phyloP scores from a whole-genome alignment of 1,284 basidiomycete genomes.

The Pseudozyma hubeiensis region DNA sequence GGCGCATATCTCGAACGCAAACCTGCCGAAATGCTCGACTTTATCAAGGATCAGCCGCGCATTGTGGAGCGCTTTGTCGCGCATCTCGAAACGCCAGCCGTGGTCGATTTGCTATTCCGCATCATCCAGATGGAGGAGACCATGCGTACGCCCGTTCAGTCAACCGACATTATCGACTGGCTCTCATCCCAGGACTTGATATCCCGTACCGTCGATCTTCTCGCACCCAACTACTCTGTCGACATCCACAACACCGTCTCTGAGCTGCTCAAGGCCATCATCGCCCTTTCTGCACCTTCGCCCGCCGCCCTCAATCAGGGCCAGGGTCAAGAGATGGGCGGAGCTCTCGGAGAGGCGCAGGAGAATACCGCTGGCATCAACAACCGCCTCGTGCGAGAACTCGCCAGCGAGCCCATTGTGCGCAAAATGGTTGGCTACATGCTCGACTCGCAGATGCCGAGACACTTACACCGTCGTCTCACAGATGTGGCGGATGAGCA shows the following conservation, averaged over 20 bases:
- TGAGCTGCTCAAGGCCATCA: slow-evolving; percentile 93
- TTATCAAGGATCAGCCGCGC: slow-evolving; percentile 84
- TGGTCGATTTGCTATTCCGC: slow-evolving; percentile 90
- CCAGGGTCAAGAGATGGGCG: slow-evolving; percentile 65
- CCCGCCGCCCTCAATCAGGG: slow-evolving; percentile 73
- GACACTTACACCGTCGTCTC: slow-evolving; percentile 40
- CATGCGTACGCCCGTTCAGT: slow-evolving; percentile 72
- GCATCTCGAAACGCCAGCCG: slow-evolving; percentile 88
- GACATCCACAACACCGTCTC: slow-evolving; percentile 88
- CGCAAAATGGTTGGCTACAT: slow-evolving; percentile 82
- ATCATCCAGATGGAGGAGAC: slow-evolving; percentile 92
- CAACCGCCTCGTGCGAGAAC: slow-evolving; percentile 88
- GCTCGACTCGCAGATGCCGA: slow-evolving; percentile 73
- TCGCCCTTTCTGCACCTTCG: slow-evolving; percentile 91
- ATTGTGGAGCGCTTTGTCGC: slow-evolving; percentile 85
- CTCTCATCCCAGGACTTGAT: slow-evolving; percentile 87
- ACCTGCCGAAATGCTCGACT: slow-evolving; percentile 91
- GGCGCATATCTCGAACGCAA: slow-evolving; percentile 86
- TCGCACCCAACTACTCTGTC: slow-evolving; percentile 81
- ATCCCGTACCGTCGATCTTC: slow-evolving; percentile 81
- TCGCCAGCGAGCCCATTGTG: slow-evolving; percentile 83
- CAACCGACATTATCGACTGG: slow-evolving; percentile 88
- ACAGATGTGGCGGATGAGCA: slow-evolving; percentile 57
- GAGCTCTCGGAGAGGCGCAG: slow-evolving; percentile 41
- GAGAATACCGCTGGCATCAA: slow-evolving; percentile 62